These are phyloP conservation scores for Paramyrothecium roridum DNA, from an alignment of 2,329 filamentous ascomycete species.

Conservation along the genomic window DNA sequence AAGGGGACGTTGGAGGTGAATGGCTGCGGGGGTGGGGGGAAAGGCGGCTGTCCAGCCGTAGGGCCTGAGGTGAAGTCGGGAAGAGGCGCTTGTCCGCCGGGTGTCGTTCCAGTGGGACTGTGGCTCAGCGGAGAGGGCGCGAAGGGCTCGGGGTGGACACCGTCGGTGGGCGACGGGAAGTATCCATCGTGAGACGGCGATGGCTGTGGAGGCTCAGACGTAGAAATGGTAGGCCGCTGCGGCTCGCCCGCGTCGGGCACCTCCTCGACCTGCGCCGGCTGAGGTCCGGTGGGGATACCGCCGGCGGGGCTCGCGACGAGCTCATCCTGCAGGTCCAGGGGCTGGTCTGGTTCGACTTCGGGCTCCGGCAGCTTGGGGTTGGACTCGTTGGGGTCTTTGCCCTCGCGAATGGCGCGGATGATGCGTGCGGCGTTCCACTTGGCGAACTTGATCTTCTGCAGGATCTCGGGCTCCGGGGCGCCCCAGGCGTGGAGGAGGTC, in stretches of 20 bases:
- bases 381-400: conserved; percentile 85
- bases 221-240: conserved; percentile 19
- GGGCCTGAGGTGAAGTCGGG: conserved; percentile 7
- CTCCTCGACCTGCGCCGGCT: conserved; percentile 50
- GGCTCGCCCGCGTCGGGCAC: conserved; percentile 41
- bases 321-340: not conserved
- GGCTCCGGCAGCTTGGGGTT: conserved; percentile 68
- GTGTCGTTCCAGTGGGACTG: conserved; percentile 14
- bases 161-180: conserved; percentile 21
- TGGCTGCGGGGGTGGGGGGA: conserved; percentile 9
- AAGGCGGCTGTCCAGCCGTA: not conserved
- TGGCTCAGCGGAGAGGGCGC: conserved; percentile 31
- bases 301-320: not conserved
- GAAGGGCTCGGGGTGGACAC: conserved; percentile 20
- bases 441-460: conserved; percentile 89
- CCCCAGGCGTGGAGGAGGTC: conserved; percentile 86
- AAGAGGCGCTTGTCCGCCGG: conserved; percentile 15
- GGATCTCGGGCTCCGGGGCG: conserved; percentile 67
- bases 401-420: conserved; percentile 83
- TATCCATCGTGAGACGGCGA: conserved; percentile 23
- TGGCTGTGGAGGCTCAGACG: conserved; percentile 18
- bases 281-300: conserved; percentile 19
- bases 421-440: conserved; percentile 96
- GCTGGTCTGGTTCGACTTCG: conserved; percentile 32
- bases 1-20: conserved; percentile 15